Percentiles rank a stretch among this genome's conserved stretches.
Evolutionary conservation across 768 basidiomycete species (phyloP).

Genomic region (Auriscalpium vulgare): DNA sequence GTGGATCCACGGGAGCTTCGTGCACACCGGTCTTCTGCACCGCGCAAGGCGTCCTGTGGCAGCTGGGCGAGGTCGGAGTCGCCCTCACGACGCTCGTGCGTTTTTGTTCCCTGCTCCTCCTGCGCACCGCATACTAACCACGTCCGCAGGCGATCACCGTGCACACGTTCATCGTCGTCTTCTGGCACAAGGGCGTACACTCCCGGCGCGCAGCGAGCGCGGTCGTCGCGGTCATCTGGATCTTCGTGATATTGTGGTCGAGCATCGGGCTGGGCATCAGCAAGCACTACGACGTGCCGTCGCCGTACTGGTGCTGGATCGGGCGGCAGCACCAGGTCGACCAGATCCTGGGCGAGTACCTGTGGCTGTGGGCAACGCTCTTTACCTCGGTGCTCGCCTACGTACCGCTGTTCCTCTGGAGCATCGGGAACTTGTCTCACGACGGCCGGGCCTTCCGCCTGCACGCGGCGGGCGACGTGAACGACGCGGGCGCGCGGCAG

Average conservation of each 20-base stretch:
- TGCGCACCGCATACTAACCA: conserved; percentile 18
- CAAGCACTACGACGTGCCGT: conserved; percentile 25
- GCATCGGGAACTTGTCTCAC: conserved; percentile 25
- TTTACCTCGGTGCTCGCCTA: conserved; percentile 28
- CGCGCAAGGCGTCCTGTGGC: conserved; percentile 32
- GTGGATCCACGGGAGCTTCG: conserved; percentile 30
- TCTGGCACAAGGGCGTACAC: conserved; percentile 27
- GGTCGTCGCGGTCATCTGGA: not conserved
- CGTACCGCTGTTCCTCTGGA: conserved; percentile 30
- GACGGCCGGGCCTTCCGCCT: conserved; percentile 28
- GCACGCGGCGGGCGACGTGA: conserved; percentile 2
- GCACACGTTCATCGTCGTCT: conserved; percentile 31
- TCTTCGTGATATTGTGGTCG: conserved; percentile 25
- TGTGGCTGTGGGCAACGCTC: conserved; percentile 39
- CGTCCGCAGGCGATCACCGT: conserved; percentile 20
- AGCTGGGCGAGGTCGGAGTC: conserved; percentile 35
- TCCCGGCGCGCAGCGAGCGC: conserved; percentile 20
- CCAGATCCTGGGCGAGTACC: conserved; percentile 33
- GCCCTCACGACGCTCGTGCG: conserved; percentile 35
- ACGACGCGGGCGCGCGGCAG: not conserved
- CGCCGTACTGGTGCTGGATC: conserved; percentile 42
- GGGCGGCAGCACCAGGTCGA: conserved; percentile 20
- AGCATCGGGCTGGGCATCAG: conserved; percentile 22
- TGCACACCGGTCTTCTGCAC: conserved; percentile 29
- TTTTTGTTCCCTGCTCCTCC: not conserved